Evolutionary conservation across 1,284 basidiomycete genomes (phyloP).

Genomic region (Bjerkandera adusta): DNA sequence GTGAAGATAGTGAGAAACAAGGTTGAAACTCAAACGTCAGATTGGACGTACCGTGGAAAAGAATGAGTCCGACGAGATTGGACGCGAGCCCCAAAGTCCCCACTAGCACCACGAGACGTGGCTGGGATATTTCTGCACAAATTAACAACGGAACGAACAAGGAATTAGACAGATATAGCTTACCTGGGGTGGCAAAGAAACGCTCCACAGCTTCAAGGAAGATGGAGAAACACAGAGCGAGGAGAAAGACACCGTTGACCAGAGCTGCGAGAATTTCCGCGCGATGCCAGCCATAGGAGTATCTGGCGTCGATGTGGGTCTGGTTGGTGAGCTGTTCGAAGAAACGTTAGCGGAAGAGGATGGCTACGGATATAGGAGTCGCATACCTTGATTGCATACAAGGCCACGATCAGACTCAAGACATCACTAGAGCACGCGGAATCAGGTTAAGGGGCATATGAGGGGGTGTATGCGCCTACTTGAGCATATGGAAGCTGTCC

Average conservation of each 20-base stretch:
- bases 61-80: conserved; percentile 90
- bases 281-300: conserved; percentile 96
- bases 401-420: conserved; percentile 90
- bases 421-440: conserved; percentile 67
- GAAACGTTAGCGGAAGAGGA: conserved; percentile 10
- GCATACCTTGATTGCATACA: conserved; percentile 92
- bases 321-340: conserved; percentile 51
- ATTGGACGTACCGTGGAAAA: conserved; percentile 84
- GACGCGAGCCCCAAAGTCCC: conserved; percentile 88
- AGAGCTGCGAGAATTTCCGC: conserved; percentile 98
- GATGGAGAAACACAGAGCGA: conserved; percentile 96
- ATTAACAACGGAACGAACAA: not conserved
- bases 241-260: conserved; percentile 94
- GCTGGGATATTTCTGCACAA: conserved; percentile 83
- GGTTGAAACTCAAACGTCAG: conserved; percentile 1
- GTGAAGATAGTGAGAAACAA: no score
- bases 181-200: conserved; percentile 83
- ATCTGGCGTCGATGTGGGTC: conserved; percentile 56
- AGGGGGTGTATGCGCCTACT: conserved; percentile 47
- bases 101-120: conserved; percentile 87
- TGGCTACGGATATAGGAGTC: conserved; percentile 9
- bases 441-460: conserved; percentile 3
- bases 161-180: conserved; percentile 21
- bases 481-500: conserved; percentile 98
- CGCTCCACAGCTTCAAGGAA: conserved; percentile 91